Base-by-base conservation (phyloP, 305 asterid genomes). In the Solanum hybrid region DNA sequence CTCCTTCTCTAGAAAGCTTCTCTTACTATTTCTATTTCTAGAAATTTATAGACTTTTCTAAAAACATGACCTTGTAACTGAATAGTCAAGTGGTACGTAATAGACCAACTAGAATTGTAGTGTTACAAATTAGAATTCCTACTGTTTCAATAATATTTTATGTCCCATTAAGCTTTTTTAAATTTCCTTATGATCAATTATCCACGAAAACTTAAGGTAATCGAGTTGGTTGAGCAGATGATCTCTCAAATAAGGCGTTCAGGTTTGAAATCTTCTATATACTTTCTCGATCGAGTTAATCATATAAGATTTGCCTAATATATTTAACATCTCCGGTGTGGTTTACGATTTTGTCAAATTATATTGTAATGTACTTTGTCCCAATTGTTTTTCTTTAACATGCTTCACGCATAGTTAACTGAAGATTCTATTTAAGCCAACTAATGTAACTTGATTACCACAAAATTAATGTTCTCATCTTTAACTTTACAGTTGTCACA, bases 241-340 rank as follows among this genome's bases (percentile, higher is more conserved):
- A 72, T 0, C n/a, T 73, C 6, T 73, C 24, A 29, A 29, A 73
- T 73, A 1, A 7, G 0, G 0, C 2, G 3, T 16, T 6, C 2
- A 29, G 0, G 0, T 73, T 73, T 14, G 0, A 29, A 73, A 29
- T 29, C 3, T 0, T 14, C 0, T 73, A 3, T 2, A 29, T 14
- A 7, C 3, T 73, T 29, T 73, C 1, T 29, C 4, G 6, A 29
- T 73, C 6, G 1, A 29, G 0, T 4, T 73, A 0, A 1, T 26
- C 5, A 0, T 3, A 1, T 0, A 1, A 12, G 2, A 12, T 0
- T 1, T 71, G 20, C 17, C 20, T 24, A n/a, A 24, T 24, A 69
- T 9, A 22, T 7, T 64, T 60, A 20, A 64, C 27, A 0, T 22
- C 13, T 22, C 13, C 0, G 3, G 0, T 0, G 14, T 69, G 16